Evolutionary conservation across 306 rosid species (phyloP).

Genomic region (Dryas octopetala): DNA sequence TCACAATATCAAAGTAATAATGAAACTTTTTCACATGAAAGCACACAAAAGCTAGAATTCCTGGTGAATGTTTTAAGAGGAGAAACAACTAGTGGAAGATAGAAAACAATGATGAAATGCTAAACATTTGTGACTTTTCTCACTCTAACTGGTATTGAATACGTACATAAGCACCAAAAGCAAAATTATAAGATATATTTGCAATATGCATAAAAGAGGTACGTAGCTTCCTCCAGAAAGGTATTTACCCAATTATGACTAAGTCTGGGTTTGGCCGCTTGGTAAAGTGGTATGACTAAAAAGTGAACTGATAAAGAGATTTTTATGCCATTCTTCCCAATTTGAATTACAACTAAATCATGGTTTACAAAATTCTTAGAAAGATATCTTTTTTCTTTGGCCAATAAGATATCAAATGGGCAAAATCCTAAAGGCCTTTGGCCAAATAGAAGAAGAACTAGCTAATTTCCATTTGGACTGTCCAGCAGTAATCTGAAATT

Average conservation of each 20-base stretch:
- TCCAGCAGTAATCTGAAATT: neutral
- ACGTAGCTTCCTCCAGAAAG: neutral
- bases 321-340: too few species aligned
- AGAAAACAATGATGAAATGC: neutral
- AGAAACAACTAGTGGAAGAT: neutral
- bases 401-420: too few species aligned
- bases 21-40: neutral
- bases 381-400: too few species aligned
- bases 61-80: neutral
- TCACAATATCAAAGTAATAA: neutral
- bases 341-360: too few species aligned
- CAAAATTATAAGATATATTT: slow-evolving; percentile 3
- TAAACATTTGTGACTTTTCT: neutral
- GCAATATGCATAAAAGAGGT: neutral
- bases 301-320: too few species aligned
- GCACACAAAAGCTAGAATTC: neutral
- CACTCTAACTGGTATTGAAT: neutral
- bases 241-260: too few species aligned
- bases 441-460: neutral
- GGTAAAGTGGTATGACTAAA: too few species aligned
- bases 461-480: neutral
- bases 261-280: too few species aligned
- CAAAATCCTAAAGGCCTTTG: too few species aligned
- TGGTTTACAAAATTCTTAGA: too few species aligned
- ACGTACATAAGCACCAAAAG: neutral